phyloP scores from a whole-genome alignment of 2,329 filamentous ascomycete genomes.

The Hypoxylon sp. region DNA sequence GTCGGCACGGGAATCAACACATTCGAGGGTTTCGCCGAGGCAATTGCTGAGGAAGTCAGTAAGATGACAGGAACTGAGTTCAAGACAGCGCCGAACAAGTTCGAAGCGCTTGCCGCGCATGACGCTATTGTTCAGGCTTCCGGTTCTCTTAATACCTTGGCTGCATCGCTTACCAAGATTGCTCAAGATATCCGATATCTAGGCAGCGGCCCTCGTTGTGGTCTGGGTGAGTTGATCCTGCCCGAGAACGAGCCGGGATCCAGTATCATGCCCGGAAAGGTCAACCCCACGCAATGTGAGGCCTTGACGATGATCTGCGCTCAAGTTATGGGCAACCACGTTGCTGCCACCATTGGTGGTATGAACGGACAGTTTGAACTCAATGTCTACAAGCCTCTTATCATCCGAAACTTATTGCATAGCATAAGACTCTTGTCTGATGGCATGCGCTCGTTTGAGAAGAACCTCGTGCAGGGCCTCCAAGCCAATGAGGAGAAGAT shows the following conservation, averaged over 20 bases:
- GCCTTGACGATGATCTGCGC: conserved; percentile 97
- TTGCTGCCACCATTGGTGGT: conserved; percentile 91
- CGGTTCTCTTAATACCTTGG: conserved; percentile 93
- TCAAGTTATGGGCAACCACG: conserved; percentile 98
- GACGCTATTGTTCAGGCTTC: conserved; percentile 96
- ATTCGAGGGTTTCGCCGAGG: conserved; percentile 95
- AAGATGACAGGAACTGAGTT: conserved; percentile 95
- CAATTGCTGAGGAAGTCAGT: conserved; percentile 89
- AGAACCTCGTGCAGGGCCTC: conserved; percentile 89
- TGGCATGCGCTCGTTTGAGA: conserved; percentile 95
- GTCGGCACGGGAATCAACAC: conserved; percentile 99
- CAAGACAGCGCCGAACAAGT: conserved; percentile 98
- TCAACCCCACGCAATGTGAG: conserved; percentile 99
- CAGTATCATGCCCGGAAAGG: conserved; percentile 99
- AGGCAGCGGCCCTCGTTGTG: conserved; percentile 94
- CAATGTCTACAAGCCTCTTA: conserved; percentile 98
- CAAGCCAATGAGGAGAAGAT: conserved; percentile 97
- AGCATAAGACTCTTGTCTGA: conserved; percentile 90
- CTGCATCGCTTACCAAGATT: conserved; percentile 94
- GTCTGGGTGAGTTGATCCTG: conserved; percentile 91
- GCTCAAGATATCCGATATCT: conserved; percentile 98
- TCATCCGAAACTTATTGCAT: conserved; percentile 96
- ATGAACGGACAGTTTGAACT: conserved; percentile 99
- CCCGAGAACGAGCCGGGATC: conserved; percentile 98
- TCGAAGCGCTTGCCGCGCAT: conserved; percentile 95